Base-by-base conservation (phyloP, 192 early-diverging fungal species). In the Coemansia sp. region DNA sequence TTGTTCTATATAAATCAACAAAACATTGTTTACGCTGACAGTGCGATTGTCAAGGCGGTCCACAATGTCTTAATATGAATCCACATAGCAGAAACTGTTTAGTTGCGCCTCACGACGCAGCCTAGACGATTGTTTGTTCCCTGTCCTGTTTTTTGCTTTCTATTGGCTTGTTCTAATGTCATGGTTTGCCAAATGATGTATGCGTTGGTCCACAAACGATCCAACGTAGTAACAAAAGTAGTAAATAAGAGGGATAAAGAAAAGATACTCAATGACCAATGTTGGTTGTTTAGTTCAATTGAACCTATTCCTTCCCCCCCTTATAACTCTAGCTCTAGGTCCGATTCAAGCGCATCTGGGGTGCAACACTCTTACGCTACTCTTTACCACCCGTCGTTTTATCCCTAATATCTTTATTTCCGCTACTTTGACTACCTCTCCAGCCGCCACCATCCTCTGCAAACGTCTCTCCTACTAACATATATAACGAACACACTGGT, bases 311-410 rank as follows among this genome's bases (percentile, higher is more conserved):
- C 20, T 10, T 54, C 11, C 7, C 25, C 50, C 51, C 51, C 25
- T 54, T 54, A 54, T 54, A 54, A 54, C 51, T 54, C 51, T 54
- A 54, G 51, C 51, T 7, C 51, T 54, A 17, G 49, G n/a, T 50
- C 49, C 49, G 19, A 7, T 19, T 19, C 16, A 16, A 17, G 17
- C 8, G 17, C 49, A 50, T 50, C 49, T 54, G 22, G 20, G 20
- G 5, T 25, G 9, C 12, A 25, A 54, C 25, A 11, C 48, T 13
- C 48, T 50, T 50, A n/a, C n/a, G 48, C 17, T n/a, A n/a, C n/a
- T n/a, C 51, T 54, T 54, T 13, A 8, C 22, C 20, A 0, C 13
- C 22, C 7, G 20, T 22, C 25, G 51, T 25, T 54, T 53, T 53
- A 7, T 54, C 51, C 51, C 19, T 54, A 19, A 22, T 54, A 7